These are phyloP conservation scores for Eucalyptus melliodora DNA, from an alignment of 345 rosid genomes.

Conservation along the genomic window DNA sequence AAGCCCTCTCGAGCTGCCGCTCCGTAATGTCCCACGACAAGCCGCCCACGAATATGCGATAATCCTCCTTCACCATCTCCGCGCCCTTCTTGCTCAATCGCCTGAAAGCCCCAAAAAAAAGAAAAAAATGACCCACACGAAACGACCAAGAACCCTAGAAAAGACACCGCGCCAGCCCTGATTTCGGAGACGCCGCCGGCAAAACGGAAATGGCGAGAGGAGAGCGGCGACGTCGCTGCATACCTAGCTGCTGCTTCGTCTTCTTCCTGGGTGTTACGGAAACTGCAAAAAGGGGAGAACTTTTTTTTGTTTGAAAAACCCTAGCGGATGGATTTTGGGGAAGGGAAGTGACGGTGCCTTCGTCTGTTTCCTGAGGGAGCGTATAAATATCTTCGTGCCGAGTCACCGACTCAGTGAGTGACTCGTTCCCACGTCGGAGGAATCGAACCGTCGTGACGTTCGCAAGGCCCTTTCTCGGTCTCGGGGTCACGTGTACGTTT, in stretches of 20 bases:
- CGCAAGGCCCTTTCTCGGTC: not conserved
- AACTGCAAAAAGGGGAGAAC: not conserved
- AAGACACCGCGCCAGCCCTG: not conserved
- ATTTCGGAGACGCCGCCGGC: not conserved
- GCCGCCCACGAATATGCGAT: conserved; percentile 87
- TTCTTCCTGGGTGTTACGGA: not conserved
- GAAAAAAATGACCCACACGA: not conserved
- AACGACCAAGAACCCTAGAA: not conserved
- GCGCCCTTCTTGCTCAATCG: not conserved
- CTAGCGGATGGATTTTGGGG: not conserved
- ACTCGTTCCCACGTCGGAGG: not conserved
- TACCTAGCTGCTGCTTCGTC: not conserved
- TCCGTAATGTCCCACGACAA: conserved; percentile 75
- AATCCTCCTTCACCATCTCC: conserved; percentile 73
- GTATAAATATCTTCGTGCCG: not conserved
- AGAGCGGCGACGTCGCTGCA: not conserved
- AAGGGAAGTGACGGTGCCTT: not conserved
- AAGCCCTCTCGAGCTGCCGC: conserved; percentile 76
- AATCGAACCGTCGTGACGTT: not conserved
- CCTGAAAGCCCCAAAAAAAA: not conserved
- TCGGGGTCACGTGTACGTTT: not conserved
- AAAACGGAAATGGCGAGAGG: not conserved
- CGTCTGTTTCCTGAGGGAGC: not conserved
- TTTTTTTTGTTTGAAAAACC: not conserved
- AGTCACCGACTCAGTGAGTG: not conserved